Base-by-base conservation (phyloP, 2,329 filamentous ascomycete genomes). In the Coniochaeta sp. region DNA sequence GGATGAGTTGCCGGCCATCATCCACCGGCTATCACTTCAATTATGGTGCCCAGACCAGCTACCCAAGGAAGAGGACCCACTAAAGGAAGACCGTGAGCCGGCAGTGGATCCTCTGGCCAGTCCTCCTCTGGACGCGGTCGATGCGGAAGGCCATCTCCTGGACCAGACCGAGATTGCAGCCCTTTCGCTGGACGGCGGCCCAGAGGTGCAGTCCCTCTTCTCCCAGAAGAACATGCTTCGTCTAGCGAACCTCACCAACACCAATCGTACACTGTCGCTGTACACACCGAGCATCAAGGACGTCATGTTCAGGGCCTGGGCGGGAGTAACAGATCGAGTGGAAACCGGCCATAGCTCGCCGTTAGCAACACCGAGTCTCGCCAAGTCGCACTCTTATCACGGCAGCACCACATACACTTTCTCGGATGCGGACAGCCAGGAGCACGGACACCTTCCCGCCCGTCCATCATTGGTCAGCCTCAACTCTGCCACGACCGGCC, bases 1-100 rank as follows among this genome's bases (percentile, higher is more conserved):
- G 91, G 92, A 99, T 57, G 94, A 99, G 67, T 72, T 99, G 22
- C 94, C 94, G 1, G 91, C 92, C 48, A 97, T 97, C 54, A 96
- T 99, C 55, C 94, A 99, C 69, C 83, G 91, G 49, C 73, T 99
- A 18, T 97, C 92, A 0, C 74, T 97, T 52, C 84, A 89, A 57
- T 71, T 96, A 48, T 96, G 91, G 85, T 94, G 90, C 51, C 89
- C 91, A 0, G 92, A 97, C 59, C 89, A 94, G 65, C 78, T 83
- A 49, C 78, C 82, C 20, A 80, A 82, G 48, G 86, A 89, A 58
- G 77, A 82, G 55, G 75, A 82, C 47, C 80, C 82, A 32, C 70
- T 76, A 18, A 74, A 72, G 52, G 76, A 77, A 53, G 69, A 73
- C 24, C 61, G 69, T 42, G 70, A 84, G 58, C 71, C 81, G 50